Conservation (phyloP, 768 basidiomycete genomes). For the Suillus placidus region DNA sequence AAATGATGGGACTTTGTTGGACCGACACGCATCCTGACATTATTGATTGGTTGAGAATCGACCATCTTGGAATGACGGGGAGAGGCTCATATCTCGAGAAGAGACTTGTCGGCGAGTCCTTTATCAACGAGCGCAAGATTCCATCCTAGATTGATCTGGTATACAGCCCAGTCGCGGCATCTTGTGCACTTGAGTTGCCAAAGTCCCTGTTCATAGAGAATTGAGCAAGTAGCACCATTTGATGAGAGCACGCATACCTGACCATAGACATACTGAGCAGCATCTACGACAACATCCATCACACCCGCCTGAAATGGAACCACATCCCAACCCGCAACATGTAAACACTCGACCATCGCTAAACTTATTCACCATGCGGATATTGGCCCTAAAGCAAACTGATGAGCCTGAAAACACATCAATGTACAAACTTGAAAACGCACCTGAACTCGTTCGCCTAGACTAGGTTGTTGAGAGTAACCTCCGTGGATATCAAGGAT, state of each 20-base stretch:
- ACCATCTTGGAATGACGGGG: conserved; percentile 32
- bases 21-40: conserved; percentile 14
- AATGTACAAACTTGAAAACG: conserved; percentile 6
- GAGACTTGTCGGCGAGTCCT: conserved; percentile 27
- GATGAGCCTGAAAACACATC: not conserved
- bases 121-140: conserved; percentile 43
- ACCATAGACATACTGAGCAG: too few species aligned
- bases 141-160: conserved; percentile 39
- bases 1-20: conserved; percentile 20
- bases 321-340: too few species aligned
- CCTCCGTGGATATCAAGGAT: conserved; percentile 15
- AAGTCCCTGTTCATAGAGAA: conserved; percentile 33
- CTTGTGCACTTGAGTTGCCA: conserved; percentile 42
- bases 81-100: conserved; percentile 29
- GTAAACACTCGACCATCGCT: too few species aligned
- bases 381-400: too few species aligned
- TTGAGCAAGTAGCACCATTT: too few species aligned
- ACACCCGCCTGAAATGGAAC: too few species aligned
- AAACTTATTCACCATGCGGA: too few species aligned
- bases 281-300: too few species aligned
- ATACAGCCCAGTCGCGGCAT: conserved; percentile 23
- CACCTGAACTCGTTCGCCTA: conserved; percentile 34
- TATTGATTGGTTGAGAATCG: conserved; percentile 21
- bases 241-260: too few species aligned
- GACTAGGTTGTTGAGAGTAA: conserved; percentile 18